phyloP scores from a whole-genome alignment of 2,329 filamentous ascomycete genomes.

The Talaromyces sp. region DNA sequence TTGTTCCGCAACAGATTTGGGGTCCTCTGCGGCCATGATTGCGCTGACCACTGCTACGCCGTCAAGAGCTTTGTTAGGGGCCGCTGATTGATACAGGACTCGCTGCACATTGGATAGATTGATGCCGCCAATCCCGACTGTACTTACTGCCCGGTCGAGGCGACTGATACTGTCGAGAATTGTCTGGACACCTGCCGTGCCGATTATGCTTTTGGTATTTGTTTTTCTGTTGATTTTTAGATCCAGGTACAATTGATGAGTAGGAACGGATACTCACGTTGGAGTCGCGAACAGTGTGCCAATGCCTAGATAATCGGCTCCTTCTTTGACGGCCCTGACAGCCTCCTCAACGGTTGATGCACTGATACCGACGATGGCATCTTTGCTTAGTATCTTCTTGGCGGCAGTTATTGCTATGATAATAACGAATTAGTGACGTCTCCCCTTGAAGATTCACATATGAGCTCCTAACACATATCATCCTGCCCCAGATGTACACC shows the following conservation, averaged over 20 bases:
- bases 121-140: constrained; percentile 85
- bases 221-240: constrained; percentile 61
- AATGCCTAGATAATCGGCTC: constrained; percentile 88
- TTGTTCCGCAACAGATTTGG: constrained; percentile 59
- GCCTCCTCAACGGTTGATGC: constrained; percentile 74
- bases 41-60: constrained; percentile 88
- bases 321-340: constrained; percentile 64
- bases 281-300: constrained; percentile 84
- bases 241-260: not conserved
- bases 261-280: constrained; percentile 57
- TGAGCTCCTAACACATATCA: constrained; percentile 65
- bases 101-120: constrained; percentile 71
- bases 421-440: not conserved
- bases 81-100: constrained; percentile 67
- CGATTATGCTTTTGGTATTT: constrained; percentile 79
- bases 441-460: not conserved
- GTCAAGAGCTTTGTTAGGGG: constrained; percentile 60
- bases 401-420: constrained; percentile 50
- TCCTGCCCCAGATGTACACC: constrained; percentile 95
- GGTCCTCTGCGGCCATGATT: constrained; percentile 70
- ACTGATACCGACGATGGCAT: constrained; percentile 84
- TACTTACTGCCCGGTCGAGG: constrained; percentile 40
- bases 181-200: constrained; percentile 64
- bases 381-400: constrained; percentile 66
- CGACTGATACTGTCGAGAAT: constrained; percentile 62